Base-by-base conservation (phyloP, 2,329 filamentous ascomycete genomes). In the Coniochaeta sp. region DNA sequence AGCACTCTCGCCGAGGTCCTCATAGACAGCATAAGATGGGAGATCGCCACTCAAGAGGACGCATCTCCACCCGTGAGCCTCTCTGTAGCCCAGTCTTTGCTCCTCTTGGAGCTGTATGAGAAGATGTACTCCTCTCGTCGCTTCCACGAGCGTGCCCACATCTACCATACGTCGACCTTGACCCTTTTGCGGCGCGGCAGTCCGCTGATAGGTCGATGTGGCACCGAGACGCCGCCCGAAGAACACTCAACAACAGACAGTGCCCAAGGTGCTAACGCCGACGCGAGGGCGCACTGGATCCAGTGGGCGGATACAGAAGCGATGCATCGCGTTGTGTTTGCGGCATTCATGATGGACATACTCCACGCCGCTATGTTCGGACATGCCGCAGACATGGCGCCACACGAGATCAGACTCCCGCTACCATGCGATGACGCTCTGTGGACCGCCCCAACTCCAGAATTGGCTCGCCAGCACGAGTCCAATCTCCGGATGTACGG, bases 311-410 rank as follows among this genome's bases (percentile, higher is more conserved):
- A 88, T 26, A 89, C 87, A 1, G 91, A 96, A 65, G 88, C 91
- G 0, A 95, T 91, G 57, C 82, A 90, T 54, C 79, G 91, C 50
- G 89, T 89, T 2, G 90, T 91, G 0, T 96, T 94, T 68, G 89
- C 85, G 0, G 90, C 91, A 0, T 96, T 96, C 65, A 87, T 95
- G 61, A 82, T 95, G 62, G 91, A 96, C 63, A 87, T 89, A 6
- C 86, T 89, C 1, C 91, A 96, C 64, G 90, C 90, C 1, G 91
- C 88, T 18, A 94, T 96, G 83, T 96, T 96, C 62, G 91, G 91
- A 0, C 91, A 96, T 64, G 84, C 86, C 0, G 89, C 89, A 0
- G 89, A 91, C 55, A 95, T 96, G 89, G 87, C 90, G 1, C 88
- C 90, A 1, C 89, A 95, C 61, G 91, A 96, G 67, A 87, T 96